Percentiles rank a stretch among this genome's conserved stretches.
phyloP scores from a whole-genome alignment of 305 asterid genomes.

The Rubia tinctorum region DNA sequence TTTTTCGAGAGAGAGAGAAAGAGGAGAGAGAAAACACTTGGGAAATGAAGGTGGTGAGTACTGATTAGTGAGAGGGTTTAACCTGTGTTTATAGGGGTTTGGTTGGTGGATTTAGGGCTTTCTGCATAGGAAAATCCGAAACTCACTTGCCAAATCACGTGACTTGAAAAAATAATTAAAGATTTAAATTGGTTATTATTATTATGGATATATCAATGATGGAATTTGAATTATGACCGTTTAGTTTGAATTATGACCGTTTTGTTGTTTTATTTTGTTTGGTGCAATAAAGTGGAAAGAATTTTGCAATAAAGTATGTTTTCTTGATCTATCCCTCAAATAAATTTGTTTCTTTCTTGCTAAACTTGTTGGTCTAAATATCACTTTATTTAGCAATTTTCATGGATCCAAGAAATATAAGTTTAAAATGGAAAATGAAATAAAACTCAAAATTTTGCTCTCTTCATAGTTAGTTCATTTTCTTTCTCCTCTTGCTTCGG shows the following conservation, averaged over 20 bases:
- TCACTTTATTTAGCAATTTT: too few species aligned
- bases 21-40: background rate
- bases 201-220: too few species aligned
- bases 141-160: background rate
- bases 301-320: background rate
- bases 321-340: too few species aligned
- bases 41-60: background rate
- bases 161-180: background rate
- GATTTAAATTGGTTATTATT: too few species aligned
- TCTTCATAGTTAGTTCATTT: too few species aligned
- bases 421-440: too few species aligned
- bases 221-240: background rate
- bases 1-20: background rate
- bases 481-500: too few species aligned
- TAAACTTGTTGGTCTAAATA: too few species aligned
- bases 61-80: background rate
- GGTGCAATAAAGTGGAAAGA: background rate
- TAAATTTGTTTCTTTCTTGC: too few species aligned
- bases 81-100: background rate
- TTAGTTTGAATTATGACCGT: too few species aligned
- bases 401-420: too few species aligned
- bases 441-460: too few species aligned
- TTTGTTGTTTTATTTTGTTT: background rate
- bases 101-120: background rate
- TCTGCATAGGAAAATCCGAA: conserved; percentile 13